Evolutionary conservation across 2,329 filamentous ascomycete genomes (phyloP), one percentile per base, ranked within the genome.

Genomic region (Teratosphaeria destructans): DNA sequence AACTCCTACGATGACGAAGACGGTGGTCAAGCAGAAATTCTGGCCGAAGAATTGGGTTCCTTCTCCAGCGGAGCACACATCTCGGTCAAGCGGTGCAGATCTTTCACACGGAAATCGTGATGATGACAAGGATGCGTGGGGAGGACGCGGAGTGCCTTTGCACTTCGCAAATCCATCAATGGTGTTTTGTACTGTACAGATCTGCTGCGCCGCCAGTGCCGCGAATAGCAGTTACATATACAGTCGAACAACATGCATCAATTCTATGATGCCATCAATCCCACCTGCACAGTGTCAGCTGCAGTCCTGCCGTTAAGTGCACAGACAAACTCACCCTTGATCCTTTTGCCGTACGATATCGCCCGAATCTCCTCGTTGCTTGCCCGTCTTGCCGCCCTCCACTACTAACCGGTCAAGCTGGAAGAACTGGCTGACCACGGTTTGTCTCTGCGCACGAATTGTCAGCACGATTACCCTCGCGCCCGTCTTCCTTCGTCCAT

Each of bases 381-480:
- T 90, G 65, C 88, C 88, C 68, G 87, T 85, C 74, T 90, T 87
- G 61, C 89, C 87, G 19, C 89, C 89, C 76, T 99, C 94, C 0
- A 99, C 89, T 14, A 99, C 94, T 75, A 99, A 82, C 71, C 85
- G 82, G 72, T 97, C 92, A 63, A 95, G 75, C 76, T 96, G 89
- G 78, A 90, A 97, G 77, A 97, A 97, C 73, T 95, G 89, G 72
- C 91, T 95, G 71, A 99, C 85, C 56, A 94, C 82, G 11, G 93
- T 95, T 87, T 97, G 94, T 73, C 94, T 87, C 94, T 97, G 78
- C 68, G 61, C 34, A 12, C 12, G 16, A 10, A 57, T 12, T 35
- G 72, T 82, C 63, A 82, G 75, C 68, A 54, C 39, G 16, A n/a
- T n/a, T 5, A 11, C 52, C 26, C 10, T 57, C 52, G 23, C 19